Evolutionary conservation across 805 yeast genomes (phyloP).

Genomic region (Metschnikowia bowlesiae): DNA sequence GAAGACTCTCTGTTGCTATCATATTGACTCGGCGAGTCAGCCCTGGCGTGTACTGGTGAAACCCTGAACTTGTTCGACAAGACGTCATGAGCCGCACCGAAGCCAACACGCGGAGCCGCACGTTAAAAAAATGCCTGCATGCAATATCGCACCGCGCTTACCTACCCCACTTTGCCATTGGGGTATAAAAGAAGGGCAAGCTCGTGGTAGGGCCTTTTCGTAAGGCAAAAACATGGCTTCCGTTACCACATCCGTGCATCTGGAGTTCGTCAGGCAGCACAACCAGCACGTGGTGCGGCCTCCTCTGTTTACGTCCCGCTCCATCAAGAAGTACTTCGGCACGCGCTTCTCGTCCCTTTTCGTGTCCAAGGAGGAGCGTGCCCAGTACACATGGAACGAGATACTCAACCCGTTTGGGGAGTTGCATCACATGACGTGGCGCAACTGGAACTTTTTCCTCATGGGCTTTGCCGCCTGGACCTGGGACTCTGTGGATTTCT

Average conservation of each 20-base stretch:
- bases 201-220: neutral
- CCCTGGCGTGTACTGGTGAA: too few species aligned
- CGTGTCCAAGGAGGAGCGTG: conserved; percentile 42
- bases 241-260: conserved; percentile 11
- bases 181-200: neutral
- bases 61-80: too few species aligned
- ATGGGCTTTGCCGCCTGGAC: conserved; percentile 59
- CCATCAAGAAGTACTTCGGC: conserved; percentile 33
- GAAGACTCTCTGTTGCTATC: too few species aligned
- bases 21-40: too few species aligned
- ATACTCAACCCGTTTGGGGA: conserved; percentile 53
- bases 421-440: conserved; percentile 12
- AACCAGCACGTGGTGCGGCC: conserved; percentile 19
- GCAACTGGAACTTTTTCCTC: conserved; percentile 50
- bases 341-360: conserved; percentile 49
- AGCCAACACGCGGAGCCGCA: too few species aligned
- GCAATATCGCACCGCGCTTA: neutral
- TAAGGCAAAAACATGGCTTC: neutral
- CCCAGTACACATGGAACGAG: conserved; percentile 31
- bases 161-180: neutral
- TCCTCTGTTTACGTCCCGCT: conserved; percentile 26
- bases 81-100: too few species aligned
- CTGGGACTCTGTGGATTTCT: conserved; percentile 64
- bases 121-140: too few species aligned
- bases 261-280: conserved; percentile 11